Evolutionary conservation across 495 filamentous ascomycete genomes (phyloP).

Genomic region (Lindgomyces ingoldianus): DNA sequence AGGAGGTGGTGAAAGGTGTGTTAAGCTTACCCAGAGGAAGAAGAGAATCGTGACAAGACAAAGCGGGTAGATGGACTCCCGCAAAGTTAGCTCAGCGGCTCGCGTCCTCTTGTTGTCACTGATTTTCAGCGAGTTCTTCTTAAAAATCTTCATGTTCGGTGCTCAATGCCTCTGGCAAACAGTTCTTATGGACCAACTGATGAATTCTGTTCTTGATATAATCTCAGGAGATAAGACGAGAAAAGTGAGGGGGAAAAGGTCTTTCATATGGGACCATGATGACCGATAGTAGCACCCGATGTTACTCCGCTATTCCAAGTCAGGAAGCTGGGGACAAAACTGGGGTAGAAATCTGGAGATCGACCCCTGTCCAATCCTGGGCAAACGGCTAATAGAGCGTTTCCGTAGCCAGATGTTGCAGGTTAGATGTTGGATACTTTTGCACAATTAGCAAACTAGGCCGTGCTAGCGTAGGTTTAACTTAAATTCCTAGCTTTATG

Average conservation of each 20-base stretch:
- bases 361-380: no score
- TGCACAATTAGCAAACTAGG: no score
- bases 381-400: no score
- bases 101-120: constrained; percentile 33
- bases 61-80: constrained; percentile 58
- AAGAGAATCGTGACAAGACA: constrained; percentile 72
- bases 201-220: background rate
- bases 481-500: no score
- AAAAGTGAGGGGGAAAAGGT: background rate
- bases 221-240: background rate
- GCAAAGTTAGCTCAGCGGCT: constrained; percentile 50
- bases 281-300: background rate
- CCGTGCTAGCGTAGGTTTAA: no score
- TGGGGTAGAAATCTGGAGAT: constrained; percentile 6
- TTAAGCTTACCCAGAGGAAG: constrained; percentile 66
- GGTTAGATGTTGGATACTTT: no score
- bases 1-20: background rate
- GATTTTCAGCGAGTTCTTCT: constrained; percentile 26
- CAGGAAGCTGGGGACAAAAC: constrained; percentile 17
- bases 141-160: constrained; percentile 20
- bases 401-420: no score
- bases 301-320: background rate
- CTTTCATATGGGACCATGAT: background rate
- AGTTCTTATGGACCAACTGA: background rate
- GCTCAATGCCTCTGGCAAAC: background rate